Base-by-base conservation (phyloP, 192 early-diverging fungal genomes). In the Backusella psychrophila region DNA sequence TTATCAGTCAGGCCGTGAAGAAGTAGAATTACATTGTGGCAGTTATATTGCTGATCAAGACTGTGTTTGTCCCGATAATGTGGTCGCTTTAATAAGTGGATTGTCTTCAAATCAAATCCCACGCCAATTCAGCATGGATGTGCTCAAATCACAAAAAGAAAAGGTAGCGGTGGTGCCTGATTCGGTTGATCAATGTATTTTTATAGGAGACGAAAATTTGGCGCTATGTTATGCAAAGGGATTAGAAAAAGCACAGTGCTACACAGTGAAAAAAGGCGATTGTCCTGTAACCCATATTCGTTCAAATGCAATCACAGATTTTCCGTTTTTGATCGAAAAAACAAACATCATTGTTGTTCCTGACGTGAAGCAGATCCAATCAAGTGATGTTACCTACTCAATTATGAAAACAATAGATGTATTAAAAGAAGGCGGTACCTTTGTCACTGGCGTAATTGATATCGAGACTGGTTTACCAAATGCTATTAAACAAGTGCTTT, bases 1-100 rank as follows among this genome's bases (percentile, higher is more conserved):
- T 79, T 88, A 92, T 71, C 75, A 89, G 36, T 12, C 42, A 35
- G 38, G 56, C 15, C 26, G 26, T 29, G 56, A 63, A 63, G 23
- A 84, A 34, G 78, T 89, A 3, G 77, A 80, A 8, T 41, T 90
- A 52, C 67, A 71, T 4, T 87, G 83, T 68, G 85, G 85, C 21
- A 79, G 78, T 39, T 88, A 84, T 80, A 82, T 80, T 49, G 80
- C 76, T 14, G 71, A 74, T 31, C 73, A 66, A 26, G 33, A 33
- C 19, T 77, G 78, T 56, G 15, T 82, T 29, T 49, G 69, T 46
- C 80, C 80, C 11, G 41, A 41, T 15, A 35, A 26, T 17, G 63
- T 77, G 17, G 23, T 29, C 19, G 77, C 56, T 36, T 44, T 82
- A 19, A 71, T 31, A 44, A 8, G 33, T 15, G 69, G 23, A 3